A percentile compares a stretch with the other conserved stretches of the same genome.
Evolutionary conservation across 805 yeast genomes (phyloP).

Genomic region (Dipodascus geniculatus): DNA sequence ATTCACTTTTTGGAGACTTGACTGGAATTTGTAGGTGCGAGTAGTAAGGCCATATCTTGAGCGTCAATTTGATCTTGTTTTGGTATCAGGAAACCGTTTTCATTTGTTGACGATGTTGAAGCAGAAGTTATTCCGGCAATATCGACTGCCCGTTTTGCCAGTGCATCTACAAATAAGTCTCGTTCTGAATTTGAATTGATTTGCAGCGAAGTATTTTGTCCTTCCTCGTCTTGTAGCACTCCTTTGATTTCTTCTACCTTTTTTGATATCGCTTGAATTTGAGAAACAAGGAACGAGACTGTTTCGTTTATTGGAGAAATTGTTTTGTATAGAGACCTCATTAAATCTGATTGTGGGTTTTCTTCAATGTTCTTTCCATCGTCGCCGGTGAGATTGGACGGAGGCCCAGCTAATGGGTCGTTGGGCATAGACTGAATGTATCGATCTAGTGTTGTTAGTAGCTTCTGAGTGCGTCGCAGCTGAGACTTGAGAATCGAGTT

Average conservation of each 20-base stretch:
- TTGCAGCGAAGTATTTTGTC: neutral
- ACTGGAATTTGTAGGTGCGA: neutral
- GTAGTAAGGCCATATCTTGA: neutral
- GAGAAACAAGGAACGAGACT: conserved; percentile 10
- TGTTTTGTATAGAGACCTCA: conserved; percentile 10
- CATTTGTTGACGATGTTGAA: neutral
- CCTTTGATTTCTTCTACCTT: neutral
- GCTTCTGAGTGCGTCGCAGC: conserved; percentile 10
- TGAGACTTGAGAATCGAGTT: conserved; percentile 8
- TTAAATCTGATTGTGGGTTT: conserved; percentile 8
- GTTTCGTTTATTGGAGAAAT: conserved; percentile 14
- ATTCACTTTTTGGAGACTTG: too few relatives aligned
- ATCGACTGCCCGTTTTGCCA: neutral
- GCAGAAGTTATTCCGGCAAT: neutral
- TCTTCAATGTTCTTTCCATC: conserved; percentile 4
- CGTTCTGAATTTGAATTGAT: neutral
- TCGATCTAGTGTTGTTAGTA: conserved; percentile 10
- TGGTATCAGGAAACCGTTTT: neutral
- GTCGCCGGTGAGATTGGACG: neutral
- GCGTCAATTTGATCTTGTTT: neutral
- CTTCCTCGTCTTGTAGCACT: neutral
- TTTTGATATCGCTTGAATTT: conserved; percentile 1
- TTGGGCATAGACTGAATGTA: conserved; percentile 5
- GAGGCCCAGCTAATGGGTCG: conserved; percentile 1
- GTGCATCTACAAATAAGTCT: neutral